Evolutionary conservation across 352 stramenopile species (phyloP).

Genomic region (Globisporangium nodosum): DNA sequence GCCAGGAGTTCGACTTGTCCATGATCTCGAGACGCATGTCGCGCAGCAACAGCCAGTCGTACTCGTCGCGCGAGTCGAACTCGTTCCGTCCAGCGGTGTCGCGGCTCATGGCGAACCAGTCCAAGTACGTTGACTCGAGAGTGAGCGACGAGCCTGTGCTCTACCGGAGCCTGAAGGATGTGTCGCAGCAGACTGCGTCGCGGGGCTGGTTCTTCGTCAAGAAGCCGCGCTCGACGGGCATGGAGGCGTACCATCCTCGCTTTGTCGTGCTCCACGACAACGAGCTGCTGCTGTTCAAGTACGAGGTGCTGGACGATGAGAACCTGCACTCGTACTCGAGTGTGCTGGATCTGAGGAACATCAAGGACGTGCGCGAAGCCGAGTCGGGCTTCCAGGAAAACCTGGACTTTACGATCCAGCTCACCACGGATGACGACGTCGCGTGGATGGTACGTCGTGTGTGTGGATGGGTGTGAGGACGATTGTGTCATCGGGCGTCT

Average conservation of each 20-base stretch:
- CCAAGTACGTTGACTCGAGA: constrained; percentile 67
- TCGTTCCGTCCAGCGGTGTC: constrained; percentile 56
- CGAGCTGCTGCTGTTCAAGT: constrained; percentile 81
- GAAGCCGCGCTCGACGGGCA: constrained; percentile 49
- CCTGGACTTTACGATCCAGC: constrained; percentile 81
- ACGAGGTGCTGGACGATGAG: constrained; percentile 74
- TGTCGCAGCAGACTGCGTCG: constrained; percentile 52
- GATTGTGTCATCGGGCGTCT: background rate
- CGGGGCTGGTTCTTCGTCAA: constrained; percentile 86
- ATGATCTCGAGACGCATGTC: constrained; percentile 58
- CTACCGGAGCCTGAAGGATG: constrained; percentile 74
- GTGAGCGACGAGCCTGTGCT: constrained; percentile 40
- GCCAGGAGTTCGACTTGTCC: constrained; percentile 77
- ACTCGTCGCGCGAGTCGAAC: constrained; percentile 49
- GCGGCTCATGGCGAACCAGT: constrained; percentile 67
- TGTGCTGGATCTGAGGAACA: constrained; percentile 60
- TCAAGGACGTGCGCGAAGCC: constrained; percentile 80
- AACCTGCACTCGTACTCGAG: constrained; percentile 60
- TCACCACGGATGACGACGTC: constrained; percentile 65
- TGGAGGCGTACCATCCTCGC: constrained; percentile 75
- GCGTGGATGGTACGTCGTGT: constrained; percentile 66
- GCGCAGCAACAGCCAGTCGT: constrained; percentile 60
- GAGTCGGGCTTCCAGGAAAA: constrained; percentile 79
- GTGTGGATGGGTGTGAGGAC: background rate
- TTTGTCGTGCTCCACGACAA: constrained; percentile 83